Base-by-base conservation (phyloP, 371 early-diverging fungal genomes). In the Rozella allomycis region DNA sequence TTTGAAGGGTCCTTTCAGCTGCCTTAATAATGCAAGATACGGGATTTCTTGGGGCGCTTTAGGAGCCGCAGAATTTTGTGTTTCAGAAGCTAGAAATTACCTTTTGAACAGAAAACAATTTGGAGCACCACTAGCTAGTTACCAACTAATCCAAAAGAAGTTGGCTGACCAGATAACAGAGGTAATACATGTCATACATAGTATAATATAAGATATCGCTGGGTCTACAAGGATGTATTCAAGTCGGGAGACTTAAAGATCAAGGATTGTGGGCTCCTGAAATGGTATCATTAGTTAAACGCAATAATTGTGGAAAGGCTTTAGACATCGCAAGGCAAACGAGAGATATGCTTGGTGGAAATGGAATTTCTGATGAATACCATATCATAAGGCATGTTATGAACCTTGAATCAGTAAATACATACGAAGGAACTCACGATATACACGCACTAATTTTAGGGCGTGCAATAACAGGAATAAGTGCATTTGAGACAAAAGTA, bases 21-120 rank as follows among this genome's bases (percentile, higher is more conserved):
- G 91, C 51, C 59, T 94, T 10, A 94, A 94, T 63, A 91, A 91
- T 45, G 96, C 96, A 17, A 74, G 96, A 20, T 88, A 71, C 38
- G 96, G 96, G 34, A 94, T 94, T 42, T 68, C 93, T 3, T 94
- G 93, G 93, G 96, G 96, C 43, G 76, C 81, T 7, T 55, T 94
- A 19, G 96, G 96, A 26, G 86, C 96, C 12, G 94, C 96, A 22
- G 90, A 94, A 52, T 66, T 66, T 40, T 94, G 96, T 50, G 52
- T 94, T 29, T 47, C 53, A 13, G 72, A 75, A 44, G 90, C 96
- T 4, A 64, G 93, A 37, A 69, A 83, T 18, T 93, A 93, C 47
- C 70, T 80, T 3, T 48, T 91, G 34, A 67, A 85, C 39, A 40
- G 90, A 38, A 70, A 74, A 50, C 94, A 78, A 53, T 94, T 94